Evolutionary conservation across 306 rosid species (phyloP), one percentile per base, ranked within the genome.

Genomic region (Quercus agrifolia): DNA sequence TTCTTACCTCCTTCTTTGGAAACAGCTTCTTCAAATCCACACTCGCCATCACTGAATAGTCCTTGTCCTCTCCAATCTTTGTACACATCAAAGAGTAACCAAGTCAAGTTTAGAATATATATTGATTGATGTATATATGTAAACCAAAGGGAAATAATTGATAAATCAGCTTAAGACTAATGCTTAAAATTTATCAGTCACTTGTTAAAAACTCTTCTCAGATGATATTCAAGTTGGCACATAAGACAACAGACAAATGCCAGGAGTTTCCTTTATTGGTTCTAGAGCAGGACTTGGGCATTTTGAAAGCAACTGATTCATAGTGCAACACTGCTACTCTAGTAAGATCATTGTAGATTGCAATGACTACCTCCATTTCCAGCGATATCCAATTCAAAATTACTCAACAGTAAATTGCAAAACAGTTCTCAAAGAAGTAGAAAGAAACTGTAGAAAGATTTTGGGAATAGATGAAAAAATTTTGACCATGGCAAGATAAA

Each of bases 31-130:
- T 89, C 83, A 94, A 80, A 78, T 92, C 94, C 80, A 94, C 97
- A 52, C 84, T 92, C 21, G 91, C 88, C 75, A 63, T 44, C 54
- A 57, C 81, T 4, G 98, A 94, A 82, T 86, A 86, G 62, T 92
- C 88, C 84, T 81, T 94, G 91, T 92, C 98, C 89, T 94, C 98
- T 66, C 90, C 91, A 57, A 77, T 82, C 98, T 92, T 58, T 28
- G 69, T 68, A 76, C 51, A 77, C 70, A 87, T 73, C 79, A 80
- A 61, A 81, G 46, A 84, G 61, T 83, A 81, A 85, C 30, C 69
- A 78, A 62, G 55, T 51, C 63, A 59, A 35, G 73, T 49, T 80
- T 19, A 74, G 76, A 71, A 78, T 66, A 74, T 23, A 41, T 14
- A 73, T 4, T 70, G 4, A 67, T 55, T 64, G 38, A 61, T 18